These are phyloP conservation scores for Boletus mariae DNA, from an alignment of 1,284 basidiomycete species.

Conservation along the genomic window DNA sequence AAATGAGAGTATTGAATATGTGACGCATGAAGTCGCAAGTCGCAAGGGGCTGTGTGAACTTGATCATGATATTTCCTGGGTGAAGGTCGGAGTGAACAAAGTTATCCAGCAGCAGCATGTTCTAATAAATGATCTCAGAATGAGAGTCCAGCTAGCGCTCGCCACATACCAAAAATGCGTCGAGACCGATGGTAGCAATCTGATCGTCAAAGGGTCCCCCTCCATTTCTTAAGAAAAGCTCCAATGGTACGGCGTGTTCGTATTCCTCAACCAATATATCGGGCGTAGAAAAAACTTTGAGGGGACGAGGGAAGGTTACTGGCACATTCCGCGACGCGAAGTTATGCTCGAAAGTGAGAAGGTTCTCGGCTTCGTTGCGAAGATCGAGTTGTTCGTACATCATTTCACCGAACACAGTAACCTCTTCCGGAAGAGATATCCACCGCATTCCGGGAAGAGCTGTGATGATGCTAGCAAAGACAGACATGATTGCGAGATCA, in stretches of 20 bases:
- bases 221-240: conserved; percentile 84
- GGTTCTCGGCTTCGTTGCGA: conserved; percentile 86
- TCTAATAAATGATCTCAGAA: conserved; percentile 44
- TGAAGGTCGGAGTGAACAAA: conserved; percentile 96
- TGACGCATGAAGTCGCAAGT: conserved; percentile 57
- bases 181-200: conserved; percentile 90
- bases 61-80: conserved; percentile 97
- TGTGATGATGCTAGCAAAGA: conserved; percentile 84
- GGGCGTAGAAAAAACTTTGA: conserved; percentile 74
- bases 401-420: conserved; percentile 93
- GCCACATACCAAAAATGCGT: conserved; percentile 84
- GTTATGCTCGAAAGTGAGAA: conserved; percentile 83
- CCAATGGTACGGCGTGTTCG: conserved; percentile 90
- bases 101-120: conserved; percentile 98
- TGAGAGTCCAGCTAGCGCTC: conserved; percentile 5
- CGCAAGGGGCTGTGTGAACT: conserved; percentile 81
- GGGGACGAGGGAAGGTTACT: conserved; percentile 87
- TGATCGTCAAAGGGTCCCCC: conserved; percentile 89
- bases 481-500: conserved; percentile 91
- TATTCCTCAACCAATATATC: conserved; percentile 91
- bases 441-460: conserved; percentile 92
- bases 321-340: conserved; percentile 78
- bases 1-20: conserved; percentile 45
- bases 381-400: conserved; percentile 96
- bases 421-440: conserved; percentile 96